A percentile compares a stretch with the other conserved stretches of the same genome.
phyloP scores from a whole-genome alignment of 805 yeast species.

The Spathaspora arborariae region DNA sequence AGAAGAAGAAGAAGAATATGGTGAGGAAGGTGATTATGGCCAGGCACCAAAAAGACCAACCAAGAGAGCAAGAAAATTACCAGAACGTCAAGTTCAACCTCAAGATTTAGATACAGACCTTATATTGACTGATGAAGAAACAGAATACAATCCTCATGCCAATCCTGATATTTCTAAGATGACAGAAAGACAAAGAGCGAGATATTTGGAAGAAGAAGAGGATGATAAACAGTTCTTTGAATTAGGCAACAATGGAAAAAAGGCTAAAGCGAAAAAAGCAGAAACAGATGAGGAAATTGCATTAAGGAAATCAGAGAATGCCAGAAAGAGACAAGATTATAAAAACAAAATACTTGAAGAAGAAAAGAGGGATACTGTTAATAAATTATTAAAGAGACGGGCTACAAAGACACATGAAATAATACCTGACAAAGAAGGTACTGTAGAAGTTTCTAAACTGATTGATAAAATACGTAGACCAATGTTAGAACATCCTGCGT shows the following conservation, averaged over 20 bases:
- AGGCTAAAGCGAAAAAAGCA: conserved; percentile 43
- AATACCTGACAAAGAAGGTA: conserved; percentile 22
- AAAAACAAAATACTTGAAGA: conserved; percentile 81
- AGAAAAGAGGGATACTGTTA: conserved; percentile 88
- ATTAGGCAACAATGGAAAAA: conserved; percentile 25
- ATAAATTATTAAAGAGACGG: conserved; percentile 77
- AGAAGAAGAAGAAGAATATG: conserved; percentile 16
- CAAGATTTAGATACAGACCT: conserved; percentile 34
- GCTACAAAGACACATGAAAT: conserved; percentile 64
- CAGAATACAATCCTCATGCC: conserved; percentile 39
- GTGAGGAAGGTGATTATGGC: conserved; percentile 9
- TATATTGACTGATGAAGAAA: conserved; percentile 38
- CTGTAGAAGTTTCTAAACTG: conserved; percentile 12
- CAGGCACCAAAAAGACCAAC: neutral
- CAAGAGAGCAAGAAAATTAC: conserved; percentile 7
- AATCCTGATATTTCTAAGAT: conserved; percentile 43
- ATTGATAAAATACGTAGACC: conserved; percentile 41
- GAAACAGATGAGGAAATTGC: conserved; percentile 83
- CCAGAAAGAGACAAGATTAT: conserved; percentile 82
- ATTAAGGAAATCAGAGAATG: conserved; percentile 77
- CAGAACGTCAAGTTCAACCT: conserved; percentile 18
- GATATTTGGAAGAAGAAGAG: conserved; percentile 21
- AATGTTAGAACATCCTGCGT: conserved; percentile 40
- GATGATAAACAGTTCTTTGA: conserved; percentile 22
- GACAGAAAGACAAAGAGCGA: conserved; percentile 56